phyloP scores from a whole-genome alignment of 257 asterid genomes.

The Salvia miltiorrhiza region DNA sequence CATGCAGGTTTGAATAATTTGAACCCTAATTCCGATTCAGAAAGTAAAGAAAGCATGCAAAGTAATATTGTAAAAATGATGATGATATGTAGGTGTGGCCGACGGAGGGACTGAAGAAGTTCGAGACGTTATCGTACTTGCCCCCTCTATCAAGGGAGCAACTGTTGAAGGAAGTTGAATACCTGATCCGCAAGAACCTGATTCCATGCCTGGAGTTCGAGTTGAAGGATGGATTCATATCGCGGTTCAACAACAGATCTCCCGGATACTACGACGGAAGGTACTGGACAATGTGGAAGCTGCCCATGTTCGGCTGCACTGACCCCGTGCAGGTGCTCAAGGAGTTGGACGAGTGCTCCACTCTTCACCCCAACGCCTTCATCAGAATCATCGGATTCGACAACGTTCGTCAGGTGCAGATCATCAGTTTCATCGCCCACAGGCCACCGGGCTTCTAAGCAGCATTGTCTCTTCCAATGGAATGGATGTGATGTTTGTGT shows the following conservation, averaged over 20 bases:
- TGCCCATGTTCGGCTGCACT: constrained; percentile 44
- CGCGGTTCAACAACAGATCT: constrained; percentile 32
- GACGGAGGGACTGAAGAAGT: constrained; percentile 37
- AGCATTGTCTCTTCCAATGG: too few relatives aligned
- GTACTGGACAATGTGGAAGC: constrained; percentile 57
- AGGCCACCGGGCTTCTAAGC: neutral
- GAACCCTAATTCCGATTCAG: too few relatives aligned
- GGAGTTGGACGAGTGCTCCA: constrained; percentile 29
- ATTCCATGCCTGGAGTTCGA: constrained; percentile 61
- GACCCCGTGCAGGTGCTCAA: constrained; percentile 32
- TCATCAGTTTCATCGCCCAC: constrained; percentile 20
- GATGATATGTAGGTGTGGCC: constrained; percentile 39
- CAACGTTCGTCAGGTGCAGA: constrained; percentile 14
- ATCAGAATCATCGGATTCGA: constrained; percentile 38
- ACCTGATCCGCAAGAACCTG: constrained; percentile 32
- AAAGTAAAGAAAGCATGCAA: too few relatives aligned
- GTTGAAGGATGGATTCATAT: constrained; percentile 18
- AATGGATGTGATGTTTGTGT: too few relatives aligned
- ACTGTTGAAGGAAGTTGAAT: constrained; percentile 39
- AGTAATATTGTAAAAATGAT: neutral
- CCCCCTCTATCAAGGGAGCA: constrained; percentile 41
- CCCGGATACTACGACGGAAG: constrained; percentile 57
- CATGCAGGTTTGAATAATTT: constrained; percentile 28
- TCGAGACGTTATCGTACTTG: constrained; percentile 56
- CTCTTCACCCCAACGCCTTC: constrained; percentile 24